These are phyloP conservation scores for Garcia nutans DNA, from an alignment of 345 rosid species.

Conservation along the genomic window DNA sequence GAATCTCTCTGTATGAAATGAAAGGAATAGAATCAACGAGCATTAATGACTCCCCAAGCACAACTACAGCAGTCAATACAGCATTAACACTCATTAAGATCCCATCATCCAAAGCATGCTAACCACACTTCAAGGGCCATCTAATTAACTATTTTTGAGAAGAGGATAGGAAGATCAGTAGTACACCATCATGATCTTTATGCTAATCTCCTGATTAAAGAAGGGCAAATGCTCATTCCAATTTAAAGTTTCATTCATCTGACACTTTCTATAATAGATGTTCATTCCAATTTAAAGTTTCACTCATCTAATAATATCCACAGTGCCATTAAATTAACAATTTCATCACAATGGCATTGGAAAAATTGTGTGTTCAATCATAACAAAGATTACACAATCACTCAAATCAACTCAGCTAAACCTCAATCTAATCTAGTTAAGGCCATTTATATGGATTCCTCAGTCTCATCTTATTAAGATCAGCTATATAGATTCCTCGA, in stretches of 20 bases:
- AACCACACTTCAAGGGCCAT: background rate
- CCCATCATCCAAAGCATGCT: background rate
- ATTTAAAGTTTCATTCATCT: background rate
- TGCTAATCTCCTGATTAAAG: background rate
- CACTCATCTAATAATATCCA: background rate
- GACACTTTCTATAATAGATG: too few species aligned
- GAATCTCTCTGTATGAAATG: too few species aligned
- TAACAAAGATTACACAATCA: background rate
- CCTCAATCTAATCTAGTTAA: background rate
- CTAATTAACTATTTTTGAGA: background rate
- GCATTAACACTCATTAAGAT: background rate
- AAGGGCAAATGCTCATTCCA: background rate
- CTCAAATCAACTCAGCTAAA: background rate
- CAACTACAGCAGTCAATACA: background rate
- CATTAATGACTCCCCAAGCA: background rate
- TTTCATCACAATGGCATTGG: background rate
- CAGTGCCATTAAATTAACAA: background rate
- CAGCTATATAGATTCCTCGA: background rate
- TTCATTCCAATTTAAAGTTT: background rate
- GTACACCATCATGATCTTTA: background rate
- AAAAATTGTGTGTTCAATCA: too few species aligned
- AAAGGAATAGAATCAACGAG: background rate
- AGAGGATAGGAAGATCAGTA: background rate
- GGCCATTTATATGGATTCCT: background rate
- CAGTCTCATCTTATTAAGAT: too few species aligned